Evolutionary conservation across 805 yeast species (phyloP), one percentile per base, ranked within the genome.

Genomic region (Spathaspora sp.): DNA sequence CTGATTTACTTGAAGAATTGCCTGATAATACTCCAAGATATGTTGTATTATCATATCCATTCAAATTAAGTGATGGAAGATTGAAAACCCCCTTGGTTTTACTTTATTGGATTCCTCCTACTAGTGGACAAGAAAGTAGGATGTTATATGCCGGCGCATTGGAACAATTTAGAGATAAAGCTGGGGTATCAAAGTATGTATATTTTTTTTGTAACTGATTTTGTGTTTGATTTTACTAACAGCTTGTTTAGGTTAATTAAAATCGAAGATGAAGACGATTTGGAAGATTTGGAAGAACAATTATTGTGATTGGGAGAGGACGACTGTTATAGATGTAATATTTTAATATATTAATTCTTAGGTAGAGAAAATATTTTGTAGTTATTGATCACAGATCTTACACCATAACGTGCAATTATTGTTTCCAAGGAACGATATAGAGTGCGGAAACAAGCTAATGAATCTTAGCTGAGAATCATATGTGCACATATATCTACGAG

Each of bases 111-210:
- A 79, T 89, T 54, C 97, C 97, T 3, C 86, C 85, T 23, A 89
- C 96, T 0, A 77, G 89, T n/a, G 86, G 88, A 16, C 93, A 86
- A 63, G 88, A 87, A 50, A 75, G 80, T 61, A 84, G 86, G 66
- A 92, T 91, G 97, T 69, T 89, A 47, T 91, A 90, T 60, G 97
- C 97, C 0, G 96, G 94, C 4, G 96, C 96, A 1, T 80, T 89
- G 19, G 97, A 92, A 64, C 69, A 86, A 56, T 78, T 92, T 52
- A 78, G 93, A 66, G 83, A 81, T 47, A 85, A 86, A 57, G 86
- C 92, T n/a, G 89, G 90, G 16, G 90, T 89, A n/a, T 72, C 81
- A 29, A 75, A 77, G 82, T 66, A 73, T 59, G 75, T 70, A 49
- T 49, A 23, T n/a, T n/a, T n/a, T n/a, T n/a, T n/a, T n/a, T 23